Evolutionary conservation across 1,284 basidiomycete genomes (phyloP).

Genomic region (Trichosporon sp.): DNA sequence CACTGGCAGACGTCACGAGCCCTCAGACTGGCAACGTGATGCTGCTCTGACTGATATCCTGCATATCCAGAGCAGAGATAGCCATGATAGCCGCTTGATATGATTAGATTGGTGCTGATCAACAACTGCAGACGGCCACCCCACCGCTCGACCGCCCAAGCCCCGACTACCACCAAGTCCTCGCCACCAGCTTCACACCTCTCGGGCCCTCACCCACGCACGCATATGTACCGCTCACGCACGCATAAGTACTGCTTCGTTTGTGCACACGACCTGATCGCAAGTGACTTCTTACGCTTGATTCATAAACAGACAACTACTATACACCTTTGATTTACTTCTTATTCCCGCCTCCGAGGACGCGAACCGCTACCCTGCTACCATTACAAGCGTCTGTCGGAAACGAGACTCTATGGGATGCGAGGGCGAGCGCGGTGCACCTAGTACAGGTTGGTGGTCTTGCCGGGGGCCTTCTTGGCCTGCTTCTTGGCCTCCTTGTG

Average conservation of each 20-base stretch:
- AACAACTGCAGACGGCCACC: background rate
- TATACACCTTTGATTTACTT: background rate
- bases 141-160: background rate
- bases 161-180: background rate
- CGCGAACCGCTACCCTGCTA: background rate
- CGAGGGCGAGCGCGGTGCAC: background rate
- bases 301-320: slow-evolving; percentile 4
- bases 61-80: background rate
- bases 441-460: slow-evolving; percentile 35
- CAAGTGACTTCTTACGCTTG: background rate
- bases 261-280: too few relatives aligned
- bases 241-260: background rate
- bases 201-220: background rate
- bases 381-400: background rate
- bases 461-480: slow-evolving; percentile 38
- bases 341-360: background rate
- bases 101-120: background rate
- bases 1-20: background rate
- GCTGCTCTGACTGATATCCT: background rate
- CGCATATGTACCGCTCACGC: background rate
- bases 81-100: background rate
- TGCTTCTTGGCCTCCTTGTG: slow-evolving; percentile 47
- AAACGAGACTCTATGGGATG: slow-evolving; percentile 15
- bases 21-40: background rate
- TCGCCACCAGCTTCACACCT: background rate